phyloP scores from a whole-genome alignment of 2,329 filamentous ascomycete genomes.

The Nigrospora sphaerica region DNA sequence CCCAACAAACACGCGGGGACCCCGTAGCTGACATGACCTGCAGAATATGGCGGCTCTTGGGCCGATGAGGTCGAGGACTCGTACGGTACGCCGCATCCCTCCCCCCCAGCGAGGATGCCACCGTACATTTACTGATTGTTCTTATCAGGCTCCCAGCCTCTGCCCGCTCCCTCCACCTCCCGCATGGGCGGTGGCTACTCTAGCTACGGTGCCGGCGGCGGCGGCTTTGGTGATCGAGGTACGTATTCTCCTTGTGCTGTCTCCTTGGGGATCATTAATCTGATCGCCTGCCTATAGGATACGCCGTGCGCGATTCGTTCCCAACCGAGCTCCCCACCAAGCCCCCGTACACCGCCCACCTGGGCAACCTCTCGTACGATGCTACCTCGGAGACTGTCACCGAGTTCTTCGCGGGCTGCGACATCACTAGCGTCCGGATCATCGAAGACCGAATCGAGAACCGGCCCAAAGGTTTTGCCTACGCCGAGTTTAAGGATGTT shows the following conservation, averaged over 20 bases:
- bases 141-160: slow-evolving; percentile 46
- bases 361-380: slow-evolving; percentile 96
- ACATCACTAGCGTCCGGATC: slow-evolving; percentile 85
- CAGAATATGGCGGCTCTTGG: slow-evolving; percentile 72
- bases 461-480: slow-evolving; percentile 96
- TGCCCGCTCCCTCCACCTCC: slow-evolving; percentile 32
- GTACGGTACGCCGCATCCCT: slow-evolving; percentile 54
- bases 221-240: slow-evolving; percentile 20
- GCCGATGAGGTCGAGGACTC: slow-evolving; percentile 97
- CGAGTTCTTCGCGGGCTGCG: slow-evolving; percentile 79
- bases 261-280: not conserved
- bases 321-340: slow-evolving; percentile 72
- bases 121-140: slow-evolving; percentile 5
- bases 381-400: slow-evolving; percentile 75
- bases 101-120: slow-evolving; percentile 6
- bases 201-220: slow-evolving; percentile 15
- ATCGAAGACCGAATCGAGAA: slow-evolving; percentile 93
- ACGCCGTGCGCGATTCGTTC: slow-evolving; percentile 63
- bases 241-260: slow-evolving; percentile 20
- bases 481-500: slow-evolving; percentile 84
- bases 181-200: slow-evolving; percentile 17
- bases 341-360: slow-evolving; percentile 90
- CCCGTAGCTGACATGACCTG: slow-evolving; percentile 9
- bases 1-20: not conserved
- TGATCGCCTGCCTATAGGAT: slow-evolving; percentile 32